Evolutionary conservation across 441 rosid genomes (phyloP).

Genomic region (Francoa sonchifolia): DNA sequence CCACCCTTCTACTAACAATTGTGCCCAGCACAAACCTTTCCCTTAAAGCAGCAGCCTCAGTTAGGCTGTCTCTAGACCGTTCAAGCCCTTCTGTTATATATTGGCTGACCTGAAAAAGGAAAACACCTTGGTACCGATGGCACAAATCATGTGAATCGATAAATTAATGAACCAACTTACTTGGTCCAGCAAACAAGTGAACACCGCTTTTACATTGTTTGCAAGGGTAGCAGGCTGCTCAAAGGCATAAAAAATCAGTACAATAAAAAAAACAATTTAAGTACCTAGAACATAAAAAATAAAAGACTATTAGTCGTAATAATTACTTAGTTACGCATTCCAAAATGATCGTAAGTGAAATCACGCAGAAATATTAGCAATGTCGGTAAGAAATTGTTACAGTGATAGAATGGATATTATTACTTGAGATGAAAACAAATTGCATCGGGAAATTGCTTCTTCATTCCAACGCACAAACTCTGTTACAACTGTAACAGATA

Average conservation of each 20-base stretch:
- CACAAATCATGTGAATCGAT: conserved; percentile 2
- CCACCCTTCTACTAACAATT: conserved; percentile 80
- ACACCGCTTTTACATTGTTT: conserved; percentile 70
- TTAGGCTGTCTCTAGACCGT: conserved; percentile 83
- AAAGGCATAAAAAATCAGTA: conserved; percentile 18
- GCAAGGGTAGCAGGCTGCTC: conserved; percentile 79
- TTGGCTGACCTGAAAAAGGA: conserved; percentile 55
- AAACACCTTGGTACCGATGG: conserved; percentile 11
- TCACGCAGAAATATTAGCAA: conserved; percentile 3
- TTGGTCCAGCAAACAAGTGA: conserved; percentile 87
- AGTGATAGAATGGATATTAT: conserved; percentile 12
- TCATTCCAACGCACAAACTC: conserved; percentile 98
- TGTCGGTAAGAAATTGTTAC: neutral
- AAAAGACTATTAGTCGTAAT: too few species aligned
- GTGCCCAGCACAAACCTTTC: conserved; percentile 93
- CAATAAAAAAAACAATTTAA: neutral
- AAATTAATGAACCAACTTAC: conserved; percentile 39
- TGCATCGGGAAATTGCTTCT: conserved; percentile 95
- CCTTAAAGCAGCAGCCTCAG: conserved; percentile 91
- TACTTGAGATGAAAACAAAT: conserved; percentile 83
- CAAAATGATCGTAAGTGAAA: neutral
- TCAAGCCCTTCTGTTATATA: conserved; percentile 96
- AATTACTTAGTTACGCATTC: conserved; percentile 1
- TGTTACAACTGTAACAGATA: conserved; percentile 92
- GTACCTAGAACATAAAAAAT: neutral